A percentile compares a stretch with the other conserved stretches of the same genome.
phyloP scores from a whole-genome alignment of 352 stramenopile species.

The Phytophthora cactorum region DNA sequence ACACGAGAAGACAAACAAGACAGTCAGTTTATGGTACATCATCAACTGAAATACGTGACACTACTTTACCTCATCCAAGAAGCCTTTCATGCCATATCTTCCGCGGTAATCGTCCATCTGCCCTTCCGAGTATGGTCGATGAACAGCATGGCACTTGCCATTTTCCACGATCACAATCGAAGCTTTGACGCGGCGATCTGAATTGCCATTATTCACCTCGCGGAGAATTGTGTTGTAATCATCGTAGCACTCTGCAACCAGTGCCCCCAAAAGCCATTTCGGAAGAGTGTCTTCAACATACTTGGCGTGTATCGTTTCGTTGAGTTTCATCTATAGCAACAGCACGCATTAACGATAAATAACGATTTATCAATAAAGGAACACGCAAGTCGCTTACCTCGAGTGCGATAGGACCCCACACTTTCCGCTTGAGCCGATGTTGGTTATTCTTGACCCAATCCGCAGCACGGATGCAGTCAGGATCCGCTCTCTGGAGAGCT shows the following conservation, averaged over 20 bases:
- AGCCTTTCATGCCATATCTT: constrained; percentile 75
- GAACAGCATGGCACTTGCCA: constrained; percentile 50
- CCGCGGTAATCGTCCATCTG: constrained; percentile 59
- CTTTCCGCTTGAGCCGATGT: constrained; percentile 70
- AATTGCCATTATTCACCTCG: constrained; percentile 61
- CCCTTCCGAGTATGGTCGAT: constrained; percentile 63
- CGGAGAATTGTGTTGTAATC: constrained; percentile 84
- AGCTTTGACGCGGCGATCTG: constrained; percentile 56
- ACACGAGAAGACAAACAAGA: neutral
- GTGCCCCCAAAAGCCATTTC: constrained; percentile 75
- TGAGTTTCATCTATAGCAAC: constrained; percentile 72
- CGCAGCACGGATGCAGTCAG: constrained; percentile 73
- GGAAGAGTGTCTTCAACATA: constrained; percentile 87
- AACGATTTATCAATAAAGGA: neutral
- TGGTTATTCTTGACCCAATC: constrained; percentile 84
- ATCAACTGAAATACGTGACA: neutral
- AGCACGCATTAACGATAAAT: neutral
- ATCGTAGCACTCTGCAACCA: constrained; percentile 82
- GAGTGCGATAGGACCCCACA: constrained; percentile 83
- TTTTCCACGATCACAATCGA: constrained; percentile 79
- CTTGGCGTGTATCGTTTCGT: constrained; percentile 79
- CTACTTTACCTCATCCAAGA: constrained; percentile 72
- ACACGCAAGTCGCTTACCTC: constrained; percentile 45
- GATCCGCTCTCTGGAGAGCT: constrained; percentile 62
- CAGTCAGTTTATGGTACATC: constrained; percentile 7